Evolutionary conservation across 805 yeast species (phyloP), one percentile per base, ranked within the genome.

Genomic region (Kodamaea neixiangensis): DNA sequence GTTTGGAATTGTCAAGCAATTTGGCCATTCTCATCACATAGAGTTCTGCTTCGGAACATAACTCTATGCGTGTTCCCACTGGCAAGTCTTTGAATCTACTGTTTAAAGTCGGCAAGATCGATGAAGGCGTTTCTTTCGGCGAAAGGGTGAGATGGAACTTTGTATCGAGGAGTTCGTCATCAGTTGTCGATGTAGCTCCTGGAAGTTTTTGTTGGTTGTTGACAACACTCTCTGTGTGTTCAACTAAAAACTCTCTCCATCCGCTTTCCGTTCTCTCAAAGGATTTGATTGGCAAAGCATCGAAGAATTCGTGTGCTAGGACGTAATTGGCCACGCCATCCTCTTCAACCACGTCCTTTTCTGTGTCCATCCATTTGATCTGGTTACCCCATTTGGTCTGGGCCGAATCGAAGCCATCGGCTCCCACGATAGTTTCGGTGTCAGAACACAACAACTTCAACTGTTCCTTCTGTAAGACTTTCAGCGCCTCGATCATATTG

Each of bases 231-330:
- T 68, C 61, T 29, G 70, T 68, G 51, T 69, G 79, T 63, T 87
- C 93, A 29, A 89, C 94, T 37, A 86, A 57, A 19, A 80, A 73
- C 62, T 89, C 96, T 56, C 92, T 72, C 96, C 96, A 89, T 0
- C 93, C 93, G 13, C 81, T 67, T 14, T 74, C 72, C 0, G 86
- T 82, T 54, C 77, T 78, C 48, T 78, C 76, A 61, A 86, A 89
- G 55, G 84, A 79, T 55, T 85, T 83, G 19, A 89, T 83, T 0
- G 96, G 96, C 50, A 89, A 70, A 0, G 96, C 96, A 67, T 89
- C 96, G 62, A 86, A 89, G 60, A 89, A 89, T 65, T 89, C 96
- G 63, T 89, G 96, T 0, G 96, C 94, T 48, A 89, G 64, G 4
- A 87, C 73, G 62, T 81, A 89, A 52, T 87, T 86, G 40, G 88